Conservation (phyloP, 2,329 filamentous ascomycete species). For the Pseudogymnoascus sp. region DNA sequence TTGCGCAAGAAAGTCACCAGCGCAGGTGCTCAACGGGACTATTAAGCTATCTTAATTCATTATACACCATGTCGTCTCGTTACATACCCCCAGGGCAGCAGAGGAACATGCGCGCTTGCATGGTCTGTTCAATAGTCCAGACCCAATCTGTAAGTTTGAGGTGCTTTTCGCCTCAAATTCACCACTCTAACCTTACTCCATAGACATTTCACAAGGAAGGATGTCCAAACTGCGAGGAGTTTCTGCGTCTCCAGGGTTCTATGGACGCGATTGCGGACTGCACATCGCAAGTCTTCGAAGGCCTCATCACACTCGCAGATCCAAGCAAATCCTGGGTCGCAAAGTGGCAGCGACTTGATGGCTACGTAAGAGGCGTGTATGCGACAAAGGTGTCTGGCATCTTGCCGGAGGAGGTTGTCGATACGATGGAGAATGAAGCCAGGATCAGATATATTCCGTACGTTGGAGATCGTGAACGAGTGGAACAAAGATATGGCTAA, state of each 20-base stretch:
- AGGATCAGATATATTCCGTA: constrained; percentile 59
- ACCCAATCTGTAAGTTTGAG: constrained; percentile 55
- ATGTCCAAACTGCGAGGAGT: constrained; percentile 93
- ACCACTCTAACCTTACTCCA: constrained; percentile 11
- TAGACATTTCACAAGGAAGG: constrained; percentile 80
- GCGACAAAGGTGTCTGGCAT: constrained; percentile 90
- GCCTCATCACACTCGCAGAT: constrained; percentile 75
- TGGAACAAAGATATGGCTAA: constrained; percentile 16
- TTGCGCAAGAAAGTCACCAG: background rate
- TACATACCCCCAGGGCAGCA: constrained; percentile 68
- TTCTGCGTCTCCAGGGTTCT: constrained; percentile 74
- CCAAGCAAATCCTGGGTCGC: constrained; percentile 87
- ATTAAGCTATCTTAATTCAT: background rate
- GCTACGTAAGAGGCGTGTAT: constrained; percentile 83
- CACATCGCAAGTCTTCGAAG: constrained; percentile 94
- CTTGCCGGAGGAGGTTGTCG: constrained; percentile 56
- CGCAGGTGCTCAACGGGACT: background rate
- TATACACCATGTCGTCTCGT: constrained; percentile 39
- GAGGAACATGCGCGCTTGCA: constrained; percentile 88
- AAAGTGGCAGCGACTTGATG: constrained; percentile 89
- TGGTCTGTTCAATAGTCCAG: constrained; percentile 96
- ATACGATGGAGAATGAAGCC: constrained; percentile 54
- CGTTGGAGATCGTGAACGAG: background rate
- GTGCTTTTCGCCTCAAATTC: background rate
- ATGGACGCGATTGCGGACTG: constrained; percentile 80